A percentile compares a stretch with the other conserved stretches of the same genome.
These are phyloP conservation scores for Eucommia ulmoides DNA, from an alignment of 257 asterid genomes.

Conservation along the genomic window DNA sequence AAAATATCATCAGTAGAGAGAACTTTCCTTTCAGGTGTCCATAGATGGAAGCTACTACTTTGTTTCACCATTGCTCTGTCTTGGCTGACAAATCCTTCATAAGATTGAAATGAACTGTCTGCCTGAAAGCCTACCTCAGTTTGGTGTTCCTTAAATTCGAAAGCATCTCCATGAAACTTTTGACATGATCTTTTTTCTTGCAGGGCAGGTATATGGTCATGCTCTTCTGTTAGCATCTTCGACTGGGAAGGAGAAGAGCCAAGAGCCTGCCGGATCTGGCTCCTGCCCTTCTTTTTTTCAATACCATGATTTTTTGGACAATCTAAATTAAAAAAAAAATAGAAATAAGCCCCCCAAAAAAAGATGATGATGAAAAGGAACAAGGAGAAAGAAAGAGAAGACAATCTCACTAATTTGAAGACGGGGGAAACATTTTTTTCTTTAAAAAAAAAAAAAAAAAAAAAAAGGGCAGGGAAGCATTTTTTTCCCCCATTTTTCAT, in stretches of 20 bases:
- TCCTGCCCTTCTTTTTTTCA: slow-evolving; percentile 38
- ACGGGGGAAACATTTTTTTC: too few relatives aligned
- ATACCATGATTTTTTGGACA: slow-evolving; percentile 25
- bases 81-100: slow-evolving; percentile 24
- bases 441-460: too few relatives aligned
- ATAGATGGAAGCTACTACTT: slow-evolving; percentile 11
- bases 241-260: slow-evolving; percentile 21
- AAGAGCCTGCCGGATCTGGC: slow-evolving; percentile 21
- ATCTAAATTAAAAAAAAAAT: slow-evolving; percentile 11
- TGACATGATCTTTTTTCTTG: slow-evolving; percentile 18
- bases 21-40: slow-evolving; percentile 20
- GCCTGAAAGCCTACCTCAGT: slow-evolving; percentile 24
- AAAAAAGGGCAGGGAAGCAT: too few relatives aligned
- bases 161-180: slow-evolving; percentile 17
- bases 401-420: too few relatives aligned
- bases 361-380: too few relatives aligned
- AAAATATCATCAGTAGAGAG: slow-evolving; percentile 19
- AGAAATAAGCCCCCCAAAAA: slow-evolving; percentile 6
- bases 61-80: slow-evolving; percentile 8
- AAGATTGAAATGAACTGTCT: slow-evolving; percentile 20
- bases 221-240: slow-evolving; percentile 29
- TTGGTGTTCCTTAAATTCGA: slow-evolving; percentile 19
- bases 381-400: too few relatives aligned
- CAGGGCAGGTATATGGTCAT: slow-evolving; percentile 19
- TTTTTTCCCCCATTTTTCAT: background rate